Conservation (phyloP, 169 alveolate genomes). For the Eimeria mitis region DNA sequence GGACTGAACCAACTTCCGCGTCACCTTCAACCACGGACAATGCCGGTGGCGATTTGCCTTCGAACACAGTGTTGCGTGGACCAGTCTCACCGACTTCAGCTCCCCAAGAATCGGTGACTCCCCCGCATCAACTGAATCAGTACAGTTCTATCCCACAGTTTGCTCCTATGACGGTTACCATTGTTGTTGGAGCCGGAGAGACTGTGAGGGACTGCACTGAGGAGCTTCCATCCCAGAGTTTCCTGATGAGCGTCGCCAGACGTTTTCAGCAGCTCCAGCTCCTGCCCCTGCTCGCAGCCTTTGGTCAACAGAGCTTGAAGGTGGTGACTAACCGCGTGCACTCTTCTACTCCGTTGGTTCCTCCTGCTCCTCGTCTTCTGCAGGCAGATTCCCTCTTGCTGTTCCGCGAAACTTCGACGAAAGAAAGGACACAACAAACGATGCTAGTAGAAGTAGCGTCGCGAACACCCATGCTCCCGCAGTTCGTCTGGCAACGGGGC, state of each 20-base stretch:
- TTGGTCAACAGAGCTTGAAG: slow-evolving; percentile 64
- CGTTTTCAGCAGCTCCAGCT: slow-evolving; percentile 73
- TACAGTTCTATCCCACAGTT: neutral
- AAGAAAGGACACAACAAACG: slow-evolving; percentile 17
- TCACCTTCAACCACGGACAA: neutral
- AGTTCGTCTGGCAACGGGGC: slow-evolving; percentile 25
- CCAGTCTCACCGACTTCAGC: neutral
- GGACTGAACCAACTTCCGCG: neutral
- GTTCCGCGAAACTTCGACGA: slow-evolving; percentile 26
- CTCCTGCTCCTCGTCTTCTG: slow-evolving; percentile 42
- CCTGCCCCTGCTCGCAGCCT: slow-evolving; percentile 59
- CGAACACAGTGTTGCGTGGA: neutral
- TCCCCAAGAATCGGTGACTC: neutral
- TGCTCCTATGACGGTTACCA: slow-evolving; percentile 49
- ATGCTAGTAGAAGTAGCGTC: slow-evolving; percentile 65
- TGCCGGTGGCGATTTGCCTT: neutral
- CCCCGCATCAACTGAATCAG: neutral
- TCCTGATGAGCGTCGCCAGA: slow-evolving; percentile 62
- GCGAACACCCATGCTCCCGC: slow-evolving; percentile 48
- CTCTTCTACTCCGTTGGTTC: neutral
- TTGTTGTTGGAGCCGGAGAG: slow-evolving; percentile 72
- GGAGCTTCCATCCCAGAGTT: slow-evolving; percentile 71
- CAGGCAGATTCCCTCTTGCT: slow-evolving; percentile 58
- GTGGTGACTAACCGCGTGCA: slow-evolving; percentile 42
- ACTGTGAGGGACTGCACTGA: slow-evolving; percentile 66